Evolutionary conservation across 208 protist species (phyloP).

Genomic region (Porcisia deanei): DNA sequence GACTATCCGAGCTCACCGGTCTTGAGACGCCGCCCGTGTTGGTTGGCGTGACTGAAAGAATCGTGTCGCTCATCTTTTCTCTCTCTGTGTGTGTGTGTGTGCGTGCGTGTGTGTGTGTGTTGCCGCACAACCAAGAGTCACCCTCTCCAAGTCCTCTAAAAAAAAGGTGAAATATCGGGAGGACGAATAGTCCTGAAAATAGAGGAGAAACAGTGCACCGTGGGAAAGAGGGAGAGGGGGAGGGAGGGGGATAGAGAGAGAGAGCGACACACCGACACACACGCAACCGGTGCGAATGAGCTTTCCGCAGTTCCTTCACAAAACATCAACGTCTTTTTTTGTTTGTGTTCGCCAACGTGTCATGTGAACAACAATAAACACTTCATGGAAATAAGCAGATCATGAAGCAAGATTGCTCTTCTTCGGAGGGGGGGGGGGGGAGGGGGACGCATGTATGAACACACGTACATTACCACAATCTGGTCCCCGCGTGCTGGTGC

Average conservation of each 20-base stretch:
- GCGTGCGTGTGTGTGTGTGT: background rate
- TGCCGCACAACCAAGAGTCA: background rate
- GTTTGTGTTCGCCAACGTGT: background rate
- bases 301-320: background rate
- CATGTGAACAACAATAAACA: background rate
- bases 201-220: background rate
- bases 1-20: background rate
- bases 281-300: background rate
- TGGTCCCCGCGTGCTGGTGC: too few species aligned
- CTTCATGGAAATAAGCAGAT: background rate
- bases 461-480: background rate
- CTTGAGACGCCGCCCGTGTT: too few species aligned
- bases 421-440: too few species aligned
- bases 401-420: background rate
- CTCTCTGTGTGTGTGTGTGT: background rate
- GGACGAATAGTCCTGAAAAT: background rate
- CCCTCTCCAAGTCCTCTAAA: too few species aligned
- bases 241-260: background rate
- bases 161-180: background rate
- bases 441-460: background rate
- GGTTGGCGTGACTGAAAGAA: background rate
- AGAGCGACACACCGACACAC: background rate
- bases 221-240: background rate
- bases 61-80: slow-evolving; percentile 7
- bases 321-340: background rate